A percentile compares a stretch with the other conserved stretches of the same genome.
These are phyloP conservation scores for Agaricus sinodeliciosus DNA, from an alignment of 768 basidiomycete species.

Conservation along the genomic window DNA sequence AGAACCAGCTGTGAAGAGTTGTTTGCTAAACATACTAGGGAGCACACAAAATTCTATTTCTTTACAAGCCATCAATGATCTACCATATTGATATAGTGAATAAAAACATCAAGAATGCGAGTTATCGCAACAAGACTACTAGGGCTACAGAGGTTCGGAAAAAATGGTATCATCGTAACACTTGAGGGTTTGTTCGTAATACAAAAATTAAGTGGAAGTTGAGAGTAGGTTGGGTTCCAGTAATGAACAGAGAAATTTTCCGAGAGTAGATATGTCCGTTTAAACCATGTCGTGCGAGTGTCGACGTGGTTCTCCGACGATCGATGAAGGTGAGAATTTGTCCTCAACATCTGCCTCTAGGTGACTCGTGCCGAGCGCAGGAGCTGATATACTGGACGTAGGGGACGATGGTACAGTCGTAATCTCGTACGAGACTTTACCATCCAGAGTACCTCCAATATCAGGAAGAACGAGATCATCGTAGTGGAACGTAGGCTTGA, in stretches of 20 bases:
- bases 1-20: no score
- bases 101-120: no score
- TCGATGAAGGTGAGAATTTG: constrained; percentile 15
- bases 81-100: no score
- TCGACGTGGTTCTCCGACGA: constrained; percentile 3
- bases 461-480: constrained; percentile 30
- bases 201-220: no score
- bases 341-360: constrained; percentile 18
- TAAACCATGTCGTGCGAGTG: constrained; percentile 8
- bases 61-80: no score
- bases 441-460: constrained; percentile 32
- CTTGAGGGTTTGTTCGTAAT: no score
- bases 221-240: no score
- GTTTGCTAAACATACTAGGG: no score
- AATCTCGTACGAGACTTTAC: constrained; percentile 23
- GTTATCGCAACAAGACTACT: no score
- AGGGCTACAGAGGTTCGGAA: no score
- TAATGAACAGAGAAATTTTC: not conserved
- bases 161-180: no score
- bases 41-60: no score
- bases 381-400: constrained; percentile 26
- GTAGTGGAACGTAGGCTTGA: constrained; percentile 28
- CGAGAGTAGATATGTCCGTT: not conserved
- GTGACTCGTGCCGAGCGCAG: constrained; percentile 18
- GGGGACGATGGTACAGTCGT: constrained; percentile 24